These are phyloP conservation scores for Pyrenophora seminiperda DNA, from an alignment of 2,329 filamentous ascomycete species.

Conservation along the genomic window DNA sequence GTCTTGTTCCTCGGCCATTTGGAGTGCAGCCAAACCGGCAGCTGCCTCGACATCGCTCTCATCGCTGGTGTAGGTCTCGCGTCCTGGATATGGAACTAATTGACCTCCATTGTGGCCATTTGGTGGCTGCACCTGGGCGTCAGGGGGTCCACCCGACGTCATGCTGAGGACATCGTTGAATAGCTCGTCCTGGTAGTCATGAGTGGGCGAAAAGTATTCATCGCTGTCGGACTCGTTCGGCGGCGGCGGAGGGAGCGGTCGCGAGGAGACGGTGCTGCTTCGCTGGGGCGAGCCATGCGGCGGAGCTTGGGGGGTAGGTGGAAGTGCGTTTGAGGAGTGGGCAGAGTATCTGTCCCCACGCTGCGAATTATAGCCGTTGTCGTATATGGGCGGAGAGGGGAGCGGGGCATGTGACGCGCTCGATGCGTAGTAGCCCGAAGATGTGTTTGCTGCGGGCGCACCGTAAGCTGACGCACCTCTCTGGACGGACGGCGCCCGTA, in stretches of 20 bases:
- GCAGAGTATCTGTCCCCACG: constrained; percentile 40
- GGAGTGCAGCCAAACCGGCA: constrained; percentile 81
- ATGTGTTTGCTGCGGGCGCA: constrained; percentile 38
- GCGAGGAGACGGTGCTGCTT: constrained; percentile 59
- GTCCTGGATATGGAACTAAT: constrained; percentile 45
- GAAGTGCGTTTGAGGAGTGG: constrained; percentile 47
- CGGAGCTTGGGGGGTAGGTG: constrained; percentile 58
- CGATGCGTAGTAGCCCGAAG: constrained; percentile 39
- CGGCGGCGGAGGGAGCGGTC: constrained; percentile 66
- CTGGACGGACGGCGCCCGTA: constrained; percentile 38
- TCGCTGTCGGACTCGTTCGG: constrained; percentile 57
- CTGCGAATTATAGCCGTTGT: constrained; percentile 36
- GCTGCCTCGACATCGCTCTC: constrained; percentile 89
- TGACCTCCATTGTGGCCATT: constrained; percentile 56
- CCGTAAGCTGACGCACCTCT: constrained; percentile 42
- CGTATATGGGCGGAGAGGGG: constrained; percentile 42
- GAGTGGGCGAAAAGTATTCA: constrained; percentile 48
- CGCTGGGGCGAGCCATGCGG: constrained; percentile 56
- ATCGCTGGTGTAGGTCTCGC: constrained; percentile 55
- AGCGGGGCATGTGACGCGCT: constrained; percentile 41
- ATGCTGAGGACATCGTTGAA: constrained; percentile 63
- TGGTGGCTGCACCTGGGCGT: constrained; percentile 40
- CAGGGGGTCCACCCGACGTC: constrained; percentile 35
- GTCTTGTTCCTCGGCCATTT: constrained; percentile 79
- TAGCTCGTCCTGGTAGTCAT: constrained; percentile 59